Conservation (phyloP, 768 basidiomycete genomes). For the Thelephora aurantiotincta region DNA sequence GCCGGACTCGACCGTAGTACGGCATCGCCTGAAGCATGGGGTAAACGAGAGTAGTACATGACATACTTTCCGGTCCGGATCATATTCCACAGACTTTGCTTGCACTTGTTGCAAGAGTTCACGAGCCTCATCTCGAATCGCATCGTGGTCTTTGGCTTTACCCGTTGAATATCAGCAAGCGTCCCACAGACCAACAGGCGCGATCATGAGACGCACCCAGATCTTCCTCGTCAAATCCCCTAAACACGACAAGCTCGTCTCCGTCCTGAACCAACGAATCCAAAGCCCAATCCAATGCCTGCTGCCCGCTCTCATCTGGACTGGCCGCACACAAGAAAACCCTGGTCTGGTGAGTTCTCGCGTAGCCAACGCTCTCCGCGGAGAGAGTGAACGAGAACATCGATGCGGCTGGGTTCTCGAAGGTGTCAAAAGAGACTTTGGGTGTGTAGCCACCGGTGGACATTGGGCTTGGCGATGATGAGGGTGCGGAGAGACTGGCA, state of each 20-base stretch:
- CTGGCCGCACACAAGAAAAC: slow-evolving; percentile 86
- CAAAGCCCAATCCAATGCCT: slow-evolving; percentile 89
- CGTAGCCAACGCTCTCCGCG: slow-evolving; percentile 75
- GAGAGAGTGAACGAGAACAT: slow-evolving; percentile 85
- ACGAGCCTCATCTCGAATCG: slow-evolving; percentile 74
- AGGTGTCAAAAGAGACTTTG: slow-evolving; percentile 80
- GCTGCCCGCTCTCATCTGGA: slow-evolving; percentile 73
- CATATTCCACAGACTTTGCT: slow-evolving; percentile 64
- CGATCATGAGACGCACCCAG: slow-evolving; percentile 35
- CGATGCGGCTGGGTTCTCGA: slow-evolving; percentile 64
- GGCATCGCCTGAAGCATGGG: not conserved
- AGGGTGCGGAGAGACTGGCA: slow-evolving; percentile 7
- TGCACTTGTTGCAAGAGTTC: slow-evolving; percentile 71
- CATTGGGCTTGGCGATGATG: slow-evolving; percentile 13
- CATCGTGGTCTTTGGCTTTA: slow-evolving; percentile 60
- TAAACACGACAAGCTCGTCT: slow-evolving; percentile 85
- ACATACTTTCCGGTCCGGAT: slow-evolving; percentile 58
- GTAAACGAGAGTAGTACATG: slow-evolving; percentile 5
- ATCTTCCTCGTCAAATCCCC: slow-evolving; percentile 82
- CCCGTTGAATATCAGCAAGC: not conserved
- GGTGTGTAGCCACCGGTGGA: slow-evolving; percentile 25
- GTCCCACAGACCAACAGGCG: not conserved
- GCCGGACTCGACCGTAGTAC: not conserved
- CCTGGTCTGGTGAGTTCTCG: slow-evolving; percentile 59
- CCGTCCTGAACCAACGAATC: slow-evolving; percentile 75